Evolutionary conservation across 2,329 filamentous ascomycete genomes (phyloP), one percentile per base, ranked within the genome.

Genomic region (Penicillium polonicum): DNA sequence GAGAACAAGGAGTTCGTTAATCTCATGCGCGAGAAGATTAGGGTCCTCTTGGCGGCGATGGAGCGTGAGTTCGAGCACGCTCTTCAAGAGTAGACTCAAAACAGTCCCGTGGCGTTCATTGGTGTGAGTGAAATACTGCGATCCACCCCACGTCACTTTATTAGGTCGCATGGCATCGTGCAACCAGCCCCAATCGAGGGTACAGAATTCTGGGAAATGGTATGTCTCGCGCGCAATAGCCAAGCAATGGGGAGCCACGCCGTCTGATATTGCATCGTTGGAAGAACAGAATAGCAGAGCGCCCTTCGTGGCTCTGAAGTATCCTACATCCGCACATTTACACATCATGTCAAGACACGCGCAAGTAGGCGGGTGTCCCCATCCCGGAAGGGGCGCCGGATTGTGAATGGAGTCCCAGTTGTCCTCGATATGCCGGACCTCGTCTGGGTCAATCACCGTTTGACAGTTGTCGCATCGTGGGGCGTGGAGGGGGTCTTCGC

Each of bases 11-110:
- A 76, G 58, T 52, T 74, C 72, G 43, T 74, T 68, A 21, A 76
- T 70, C 49, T 76, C 72, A 27, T 74, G 66, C 1, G 73, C 66
- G 3, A 70, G 61, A 15, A 74, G 61, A 43, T 67, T 44, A 2
- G 70, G 65, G 19, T 69, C 60, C 2, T 57, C 56, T 39, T 67
- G 46, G 17, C 72, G 71, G 49, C 69, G 62, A 7, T 65, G 59
- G 5, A 75, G 68, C 1, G 73, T 74, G 23, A 74, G 70, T 45
- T 75, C 73, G 42, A 74, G 67, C 1, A 75, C 67, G 25, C 72
- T 73, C 35, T 71, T 60, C 9, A 76, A 60, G 9, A 75, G 62
- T 19, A 75, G 64, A 55, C 71, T 74, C 19, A 75, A 52, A 23
- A 69, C 29, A 4, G 73, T 74, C n/a, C 70, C 67, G 43, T 73